Conservation (phyloP, 2,329 filamentous ascomycete genomes). For the Botrytis paeoniae region DNA sequence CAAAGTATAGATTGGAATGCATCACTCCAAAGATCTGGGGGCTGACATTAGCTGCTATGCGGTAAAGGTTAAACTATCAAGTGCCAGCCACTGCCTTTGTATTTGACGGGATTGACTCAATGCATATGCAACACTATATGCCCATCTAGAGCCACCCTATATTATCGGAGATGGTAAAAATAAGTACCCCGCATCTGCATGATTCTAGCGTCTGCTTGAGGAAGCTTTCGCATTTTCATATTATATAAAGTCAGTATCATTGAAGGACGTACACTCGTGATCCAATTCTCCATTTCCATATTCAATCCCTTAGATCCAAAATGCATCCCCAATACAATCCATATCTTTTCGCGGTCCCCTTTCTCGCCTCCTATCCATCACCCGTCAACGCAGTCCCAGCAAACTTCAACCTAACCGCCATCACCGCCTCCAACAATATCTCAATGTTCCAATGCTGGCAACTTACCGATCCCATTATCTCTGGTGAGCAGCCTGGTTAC, state of each 20-base stretch:
- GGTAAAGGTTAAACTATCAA: neutral
- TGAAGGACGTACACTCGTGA: neutral
- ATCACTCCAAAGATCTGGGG: neutral
- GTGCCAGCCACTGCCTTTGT: neutral
- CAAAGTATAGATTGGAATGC: neutral
- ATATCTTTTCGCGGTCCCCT: neutral
- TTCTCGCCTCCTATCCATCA: neutral
- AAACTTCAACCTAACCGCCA: neutral
- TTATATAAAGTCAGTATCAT: neutral
- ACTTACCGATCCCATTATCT: neutral
- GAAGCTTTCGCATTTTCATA: neutral
- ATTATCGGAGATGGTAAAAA: neutral
- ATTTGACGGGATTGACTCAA: neutral
- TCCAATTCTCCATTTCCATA: neutral
- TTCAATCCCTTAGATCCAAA: neutral
- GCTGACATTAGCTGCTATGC: neutral
- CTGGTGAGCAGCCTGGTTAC: neutral
- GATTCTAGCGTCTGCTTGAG: neutral
- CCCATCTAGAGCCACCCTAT: neutral
- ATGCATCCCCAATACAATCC: neutral
- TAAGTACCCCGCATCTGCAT: neutral
- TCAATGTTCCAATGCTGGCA: neutral
- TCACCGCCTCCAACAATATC: neutral
- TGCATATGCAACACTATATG: neutral
- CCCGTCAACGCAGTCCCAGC: neutral